These are phyloP conservation scores for Ceratocystis cubensis DNA, from an alignment of 2,329 filamentous ascomycete genomes.

Conservation along the genomic window DNA sequence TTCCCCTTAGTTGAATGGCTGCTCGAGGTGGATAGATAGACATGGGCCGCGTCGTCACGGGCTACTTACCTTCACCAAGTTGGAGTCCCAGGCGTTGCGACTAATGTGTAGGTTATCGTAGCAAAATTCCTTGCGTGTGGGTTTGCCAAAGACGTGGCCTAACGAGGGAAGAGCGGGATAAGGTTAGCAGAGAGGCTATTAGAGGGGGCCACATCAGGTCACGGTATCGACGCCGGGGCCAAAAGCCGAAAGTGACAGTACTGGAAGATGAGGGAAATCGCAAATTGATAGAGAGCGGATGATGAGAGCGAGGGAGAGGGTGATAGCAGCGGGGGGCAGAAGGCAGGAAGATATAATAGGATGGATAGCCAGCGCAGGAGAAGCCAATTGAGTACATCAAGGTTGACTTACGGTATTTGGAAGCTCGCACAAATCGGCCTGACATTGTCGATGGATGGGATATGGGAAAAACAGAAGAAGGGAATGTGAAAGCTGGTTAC, in stretches of 20 bases:
- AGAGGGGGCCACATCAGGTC: background rate
- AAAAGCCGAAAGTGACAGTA: background rate
- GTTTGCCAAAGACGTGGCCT: conserved; percentile 98
- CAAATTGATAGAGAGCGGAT: conserved; percentile 16
- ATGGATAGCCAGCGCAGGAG: background rate
- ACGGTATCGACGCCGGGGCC: background rate
- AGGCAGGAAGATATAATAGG: conserved; percentile 12
- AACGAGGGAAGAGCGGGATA: conserved; percentile 25
- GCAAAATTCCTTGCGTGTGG: conserved; percentile 92
- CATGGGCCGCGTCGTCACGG: too few relatives aligned
- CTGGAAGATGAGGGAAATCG: background rate
- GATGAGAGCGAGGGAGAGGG: background rate
- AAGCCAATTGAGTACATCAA: background rate
- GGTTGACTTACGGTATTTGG: conserved; percentile 50
- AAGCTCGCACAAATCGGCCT: conserved; percentile 54
- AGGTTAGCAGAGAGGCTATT: conserved; percentile 20
- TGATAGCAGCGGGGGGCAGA: background rate
- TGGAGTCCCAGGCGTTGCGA: conserved; percentile 98
- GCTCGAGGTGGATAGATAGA: too few relatives aligned
- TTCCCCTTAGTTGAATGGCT: background rate
- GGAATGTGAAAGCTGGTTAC: background rate
- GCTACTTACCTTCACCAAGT: conserved; percentile 74
- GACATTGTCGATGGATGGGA: conserved; percentile 35
- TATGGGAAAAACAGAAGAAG: conserved; percentile 1
- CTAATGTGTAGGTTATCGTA: conserved; percentile 97